Base-by-base conservation (phyloP, 208 protist species). In the Wallacemonas collosoma region DNA sequence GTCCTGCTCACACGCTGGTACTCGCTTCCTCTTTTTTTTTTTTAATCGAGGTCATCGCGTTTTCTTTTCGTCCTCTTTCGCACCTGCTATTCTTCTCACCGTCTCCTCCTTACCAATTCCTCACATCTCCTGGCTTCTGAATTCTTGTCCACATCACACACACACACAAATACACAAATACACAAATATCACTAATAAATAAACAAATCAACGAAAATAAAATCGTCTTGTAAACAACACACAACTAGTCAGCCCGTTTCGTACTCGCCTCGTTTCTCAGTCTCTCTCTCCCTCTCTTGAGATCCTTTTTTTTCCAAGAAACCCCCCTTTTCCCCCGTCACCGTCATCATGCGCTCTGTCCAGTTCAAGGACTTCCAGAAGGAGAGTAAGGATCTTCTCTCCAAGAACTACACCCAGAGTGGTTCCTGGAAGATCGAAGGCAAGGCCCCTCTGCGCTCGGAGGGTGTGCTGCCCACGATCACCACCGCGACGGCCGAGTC, bases 301-400 rank as follows among this genome's bases (percentile, higher is more conserved):
- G 5, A 7, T 57, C 53, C 14, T 57, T 57, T 17, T 57, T 57
- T n/a, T 57, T 43, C 17, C 53, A 50, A 50, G 8, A 50, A 69
- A 56, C 26, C 43, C 47, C 40, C 12, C 8, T 50, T 67, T 50
- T 67, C 62, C 44, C 47, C 41, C n/a, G 35, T 26, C 58, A 17
- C 41, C 12, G 6, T 64, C 56, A 65, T 14, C 41, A 65, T 65
- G 60, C 60, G 60, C 60, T 65, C 60, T 36, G 60, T 69, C 43
- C 64, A 69, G 54, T 95, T 89, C 82, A 90, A 91, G 80, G 91
- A 95, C 77, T 95, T 82, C 78, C 77, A 84, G 80, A 95, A 95
- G 79, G 73, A 82, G 68, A 81, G 80, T 43, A 91, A 86, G 69
- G 91, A 95, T 57, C 66, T 93, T 50, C 83, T 95, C 39, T 83